phyloP scores from a whole-genome alignment of 2,329 filamentous ascomycete species.

The Sclerotinia nivalis region DNA sequence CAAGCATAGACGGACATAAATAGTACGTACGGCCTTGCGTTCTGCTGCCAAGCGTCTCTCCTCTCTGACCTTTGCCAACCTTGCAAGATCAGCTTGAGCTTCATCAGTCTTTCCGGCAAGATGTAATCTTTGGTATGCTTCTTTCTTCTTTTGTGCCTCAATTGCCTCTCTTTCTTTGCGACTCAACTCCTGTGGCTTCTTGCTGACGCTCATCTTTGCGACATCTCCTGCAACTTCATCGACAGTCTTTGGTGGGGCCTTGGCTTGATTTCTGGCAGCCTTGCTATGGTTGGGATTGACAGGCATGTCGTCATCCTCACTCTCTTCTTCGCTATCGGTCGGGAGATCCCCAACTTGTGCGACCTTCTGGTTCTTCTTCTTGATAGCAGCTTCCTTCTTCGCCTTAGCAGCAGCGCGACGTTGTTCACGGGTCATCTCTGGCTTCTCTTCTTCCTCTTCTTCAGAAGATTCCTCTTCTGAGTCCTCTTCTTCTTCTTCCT shows the following conservation, averaged over 20 bases:
- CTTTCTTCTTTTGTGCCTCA: conserved; percentile 84
- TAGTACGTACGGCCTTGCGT: conserved; percentile 69
- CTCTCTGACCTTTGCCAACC: conserved; percentile 79
- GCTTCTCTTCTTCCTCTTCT: conserved; percentile 49
- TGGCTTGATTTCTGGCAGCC: conserved; percentile 62
- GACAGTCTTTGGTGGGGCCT: conserved; percentile 45
- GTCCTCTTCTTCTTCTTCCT: conserved; percentile 54
- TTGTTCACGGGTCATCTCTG: conserved; percentile 76
- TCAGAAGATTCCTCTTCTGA: conserved; percentile 53
- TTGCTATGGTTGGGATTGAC: conserved; percentile 92
- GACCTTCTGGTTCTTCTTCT: conserved; percentile 67
- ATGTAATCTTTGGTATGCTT: conserved; percentile 88
- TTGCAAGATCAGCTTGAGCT: conserved; percentile 83
- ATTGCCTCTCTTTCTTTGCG: conserved; percentile 74
- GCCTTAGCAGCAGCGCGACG: conserved; percentile 86
- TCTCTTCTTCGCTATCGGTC: conserved; percentile 63
- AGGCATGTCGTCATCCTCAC: conserved; percentile 65
- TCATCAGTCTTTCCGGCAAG: conserved; percentile 96
- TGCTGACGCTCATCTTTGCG: conserved; percentile 53
- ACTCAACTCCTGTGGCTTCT: conserved; percentile 56
- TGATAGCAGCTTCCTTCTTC: conserved; percentile 85
- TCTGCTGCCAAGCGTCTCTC: conserved; percentile 82
- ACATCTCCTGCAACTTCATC: conserved; percentile 56
- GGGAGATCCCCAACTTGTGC: conserved; percentile 86
- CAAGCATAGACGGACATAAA: background rate